These are phyloP conservation scores for Lanmaoa pseudosensibilis DNA, from an alignment of 768 basidiomycete species.

Conservation along the genomic window DNA sequence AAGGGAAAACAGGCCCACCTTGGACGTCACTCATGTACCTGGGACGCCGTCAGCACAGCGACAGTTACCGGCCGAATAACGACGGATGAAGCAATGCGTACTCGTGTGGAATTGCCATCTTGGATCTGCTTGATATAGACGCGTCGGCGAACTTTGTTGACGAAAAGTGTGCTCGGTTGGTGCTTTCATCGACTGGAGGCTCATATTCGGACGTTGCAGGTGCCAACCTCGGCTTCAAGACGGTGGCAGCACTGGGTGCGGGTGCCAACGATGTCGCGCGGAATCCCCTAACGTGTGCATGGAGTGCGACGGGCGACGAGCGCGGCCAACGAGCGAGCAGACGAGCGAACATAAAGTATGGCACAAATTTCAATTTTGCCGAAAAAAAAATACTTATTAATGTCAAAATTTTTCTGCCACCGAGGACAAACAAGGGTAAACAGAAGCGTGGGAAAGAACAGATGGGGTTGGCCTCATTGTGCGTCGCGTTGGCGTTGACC, in stretches of 20 bases:
- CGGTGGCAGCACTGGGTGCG: slow-evolving; percentile 9
- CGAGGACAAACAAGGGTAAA: slow-evolving; percentile 24
- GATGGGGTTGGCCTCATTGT: slow-evolving; percentile 22
- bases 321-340: slow-evolving; percentile 26
- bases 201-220: neutral
- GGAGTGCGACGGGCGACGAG: slow-evolving; percentile 9
- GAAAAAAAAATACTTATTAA: neutral
- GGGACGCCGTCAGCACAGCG: slow-evolving; percentile 18
- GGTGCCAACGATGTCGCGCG: slow-evolving; percentile 8
- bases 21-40: slow-evolving; percentile 51
- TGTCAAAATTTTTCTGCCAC: slow-evolving; percentile 9
- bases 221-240: slow-evolving; percentile 9
- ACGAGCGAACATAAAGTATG: slow-evolving; percentile 23
- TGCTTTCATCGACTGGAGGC: slow-evolving; percentile 13
- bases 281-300: slow-evolving; percentile 16
- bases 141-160: slow-evolving; percentile 29
- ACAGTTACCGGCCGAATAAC: slow-evolving; percentile 4
- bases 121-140: slow-evolving; percentile 41
- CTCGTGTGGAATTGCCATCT: slow-evolving; percentile 45
- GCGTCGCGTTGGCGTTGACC: slow-evolving; percentile 26
- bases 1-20: slow-evolving; percentile 30
- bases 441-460: slow-evolving; percentile 23
- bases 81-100: slow-evolving; percentile 24
- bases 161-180: slow-evolving; percentile 31
- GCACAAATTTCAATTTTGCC: neutral